Evolutionary conservation across 768 basidiomycete species (phyloP).

Genomic region (Hebeloma cylindrosporum): DNA sequence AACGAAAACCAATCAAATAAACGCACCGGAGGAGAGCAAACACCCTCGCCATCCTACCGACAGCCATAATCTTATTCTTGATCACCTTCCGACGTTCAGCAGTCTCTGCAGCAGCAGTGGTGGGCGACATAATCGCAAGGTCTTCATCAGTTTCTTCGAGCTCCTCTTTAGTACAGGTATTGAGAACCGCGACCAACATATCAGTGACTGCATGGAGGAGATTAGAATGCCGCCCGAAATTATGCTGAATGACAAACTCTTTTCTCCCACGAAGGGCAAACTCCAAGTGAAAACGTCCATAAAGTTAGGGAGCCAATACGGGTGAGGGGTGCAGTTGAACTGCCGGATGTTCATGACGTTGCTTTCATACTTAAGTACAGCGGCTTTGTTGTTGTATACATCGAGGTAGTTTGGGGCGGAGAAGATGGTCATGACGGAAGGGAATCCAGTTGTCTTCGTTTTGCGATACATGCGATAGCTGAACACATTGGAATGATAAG

Average conservation of each 20-base stretch:
- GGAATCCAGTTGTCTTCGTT: constrained; percentile 96
- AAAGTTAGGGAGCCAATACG: constrained; percentile 98
- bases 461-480: constrained; percentile 99
- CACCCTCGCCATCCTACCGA: constrained; percentile 94
- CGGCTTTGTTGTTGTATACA: constrained; percentile 99
- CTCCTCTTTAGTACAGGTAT: constrained; percentile 95
- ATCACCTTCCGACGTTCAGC: constrained; percentile 85
- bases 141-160: constrained; percentile 82
- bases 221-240: constrained; percentile 1
- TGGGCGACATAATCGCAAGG: constrained; percentile 38
- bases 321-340: constrained; percentile 95
- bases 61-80: constrained; percentile 98
- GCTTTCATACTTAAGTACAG: constrained; percentile 97
- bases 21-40: constrained; percentile 91
- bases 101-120: constrained; percentile 46
- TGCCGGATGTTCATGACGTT: constrained; percentile 99
- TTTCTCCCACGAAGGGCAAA: constrained; percentile 96
- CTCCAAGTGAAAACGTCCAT: constrained; percentile 99
- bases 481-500: constrained; percentile 8
- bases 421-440: constrained; percentile 99
- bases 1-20: neutral
- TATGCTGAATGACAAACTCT: constrained; percentile 54
- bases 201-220: constrained; percentile 75
- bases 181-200: constrained; percentile 96
- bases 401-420: constrained; percentile 98